Evolutionary conservation across 371 early-diverging fungal species (phyloP).

Genomic region (Nematocida sp.): DNA sequence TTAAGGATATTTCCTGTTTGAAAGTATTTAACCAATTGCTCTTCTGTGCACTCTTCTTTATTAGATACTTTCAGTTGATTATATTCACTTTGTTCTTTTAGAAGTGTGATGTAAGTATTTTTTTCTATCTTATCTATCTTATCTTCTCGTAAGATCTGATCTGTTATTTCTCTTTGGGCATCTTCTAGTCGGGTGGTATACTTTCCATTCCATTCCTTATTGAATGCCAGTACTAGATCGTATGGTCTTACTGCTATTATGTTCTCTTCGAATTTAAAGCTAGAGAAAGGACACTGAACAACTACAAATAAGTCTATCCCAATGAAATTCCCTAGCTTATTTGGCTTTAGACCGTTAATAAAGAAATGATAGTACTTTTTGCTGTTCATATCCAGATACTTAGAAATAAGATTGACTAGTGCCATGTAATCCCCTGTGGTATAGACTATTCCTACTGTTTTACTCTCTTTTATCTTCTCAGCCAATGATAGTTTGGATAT

Average conservation of each 20-base stretch:
- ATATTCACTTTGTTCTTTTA: not conserved
- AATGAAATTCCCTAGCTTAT: slow-evolving; percentile 43
- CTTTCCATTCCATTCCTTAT: slow-evolving; percentile 5
- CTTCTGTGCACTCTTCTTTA: slow-evolving; percentile 28
- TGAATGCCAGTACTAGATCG: slow-evolving; percentile 32
- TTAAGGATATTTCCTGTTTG: slow-evolving; percentile 40
- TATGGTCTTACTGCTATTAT: slow-evolving; percentile 23
- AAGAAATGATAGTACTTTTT: slow-evolving; percentile 50
- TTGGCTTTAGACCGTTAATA: slow-evolving; percentile 50
- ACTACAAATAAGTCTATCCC: slow-evolving; percentile 38
- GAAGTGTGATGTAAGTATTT: not conserved
- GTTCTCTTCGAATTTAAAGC: slow-evolving; percentile 44
- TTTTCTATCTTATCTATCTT: not conserved
- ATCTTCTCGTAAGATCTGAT: not conserved
- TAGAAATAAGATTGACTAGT: slow-evolving; percentile 14
- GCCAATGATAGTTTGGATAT: slow-evolving; percentile 9
- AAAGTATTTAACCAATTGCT: slow-evolving; percentile 36
- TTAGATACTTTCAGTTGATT: slow-evolving; percentile 9
- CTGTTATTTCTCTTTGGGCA: not conserved
- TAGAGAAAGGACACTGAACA: slow-evolving; percentile 46
- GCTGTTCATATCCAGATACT: slow-evolving; percentile 34
- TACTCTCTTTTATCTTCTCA: slow-evolving; percentile 1
- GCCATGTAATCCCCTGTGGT: slow-evolving; percentile 41
- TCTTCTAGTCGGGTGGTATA: slow-evolving; percentile 33
- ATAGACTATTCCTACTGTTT: slow-evolving; percentile 25